Conservation (phyloP, 1,139 yeast genomes). For the Zhuliangozyma parablackwelliae region DNA sequence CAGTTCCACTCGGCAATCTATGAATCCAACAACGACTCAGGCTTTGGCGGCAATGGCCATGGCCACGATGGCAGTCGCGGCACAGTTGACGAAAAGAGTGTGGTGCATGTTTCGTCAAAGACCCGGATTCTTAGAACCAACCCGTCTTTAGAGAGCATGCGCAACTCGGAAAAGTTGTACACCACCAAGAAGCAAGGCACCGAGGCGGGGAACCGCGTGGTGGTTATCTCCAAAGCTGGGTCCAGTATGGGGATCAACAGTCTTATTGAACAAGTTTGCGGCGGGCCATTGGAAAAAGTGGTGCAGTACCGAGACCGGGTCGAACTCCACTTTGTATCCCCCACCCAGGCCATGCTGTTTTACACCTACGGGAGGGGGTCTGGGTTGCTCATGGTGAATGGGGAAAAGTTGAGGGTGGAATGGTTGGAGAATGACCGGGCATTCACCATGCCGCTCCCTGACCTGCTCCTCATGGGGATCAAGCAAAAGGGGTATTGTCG, state of each 20-base stretch:
- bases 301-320: constrained; percentile 20
- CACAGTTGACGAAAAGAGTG: neutral
- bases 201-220: neutral
- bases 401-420: constrained; percentile 40
- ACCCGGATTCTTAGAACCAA: constrained; percentile 5
- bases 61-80: neutral
- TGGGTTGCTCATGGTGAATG: constrained; percentile 61
- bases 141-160: constrained; percentile 13
- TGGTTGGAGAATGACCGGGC: constrained; percentile 29
- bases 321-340: constrained; percentile 51
- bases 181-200: too few species aligned
- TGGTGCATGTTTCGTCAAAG: too few species aligned
- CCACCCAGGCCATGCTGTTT: constrained; percentile 55
- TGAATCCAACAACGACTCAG: too few species aligned
- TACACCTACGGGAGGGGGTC: constrained; percentile 46
- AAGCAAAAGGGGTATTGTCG: constrained; percentile 30
- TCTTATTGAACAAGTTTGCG: constrained; percentile 56
- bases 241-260: constrained; percentile 36
- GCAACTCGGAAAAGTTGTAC: constrained; percentile 6
- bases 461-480: constrained; percentile 15
- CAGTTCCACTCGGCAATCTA: too few species aligned
- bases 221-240: too few species aligned
- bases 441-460: too few species aligned
- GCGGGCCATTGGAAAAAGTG: constrained; percentile 70
- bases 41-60: neutral